Evolutionary conservation across 148 eudicot genomes (phyloP).

Genomic region (Euryodendron excelsum): DNA sequence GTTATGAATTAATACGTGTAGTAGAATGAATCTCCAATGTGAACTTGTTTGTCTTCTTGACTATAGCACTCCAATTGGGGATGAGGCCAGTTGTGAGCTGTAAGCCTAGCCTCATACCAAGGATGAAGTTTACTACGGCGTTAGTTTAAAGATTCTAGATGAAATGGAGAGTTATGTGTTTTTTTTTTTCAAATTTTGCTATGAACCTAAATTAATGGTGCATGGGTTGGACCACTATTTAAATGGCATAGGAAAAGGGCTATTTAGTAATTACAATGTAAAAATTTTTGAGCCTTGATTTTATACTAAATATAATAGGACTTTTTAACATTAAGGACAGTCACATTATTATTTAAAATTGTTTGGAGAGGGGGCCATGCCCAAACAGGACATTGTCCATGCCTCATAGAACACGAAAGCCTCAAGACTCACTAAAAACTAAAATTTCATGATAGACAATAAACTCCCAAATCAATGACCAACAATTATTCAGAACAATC

Average conservation of each 20-base stretch:
- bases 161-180: not conserved
- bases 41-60: not conserved
- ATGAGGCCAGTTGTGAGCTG: not conserved
- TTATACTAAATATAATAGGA: no score
- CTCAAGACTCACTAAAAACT: not conserved
- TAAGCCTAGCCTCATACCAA: not conserved
- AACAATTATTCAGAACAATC: not conserved
- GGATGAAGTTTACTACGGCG: not conserved
- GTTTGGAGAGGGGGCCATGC: not conserved
- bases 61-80: no score
- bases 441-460: not conserved
- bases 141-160: not conserved
- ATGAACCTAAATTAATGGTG: not conserved
- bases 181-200: not conserved
- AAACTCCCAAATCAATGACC: not conserved
- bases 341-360: not conserved
- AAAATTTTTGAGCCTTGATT: no score
- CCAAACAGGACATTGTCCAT: not conserved
- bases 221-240: not conserved
- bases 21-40: not conserved
- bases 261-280: no score
- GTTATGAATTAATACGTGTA: no score
- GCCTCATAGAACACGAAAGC: not conserved
- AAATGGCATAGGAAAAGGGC: not conserved
- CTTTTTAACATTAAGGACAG: no score